A percentile compares a stretch with the other conserved stretches of the same genome.
These are phyloP conservation scores for Barnettozyma siamensis DNA, from an alignment of 805 yeast genomes.

Conservation along the genomic window DNA sequence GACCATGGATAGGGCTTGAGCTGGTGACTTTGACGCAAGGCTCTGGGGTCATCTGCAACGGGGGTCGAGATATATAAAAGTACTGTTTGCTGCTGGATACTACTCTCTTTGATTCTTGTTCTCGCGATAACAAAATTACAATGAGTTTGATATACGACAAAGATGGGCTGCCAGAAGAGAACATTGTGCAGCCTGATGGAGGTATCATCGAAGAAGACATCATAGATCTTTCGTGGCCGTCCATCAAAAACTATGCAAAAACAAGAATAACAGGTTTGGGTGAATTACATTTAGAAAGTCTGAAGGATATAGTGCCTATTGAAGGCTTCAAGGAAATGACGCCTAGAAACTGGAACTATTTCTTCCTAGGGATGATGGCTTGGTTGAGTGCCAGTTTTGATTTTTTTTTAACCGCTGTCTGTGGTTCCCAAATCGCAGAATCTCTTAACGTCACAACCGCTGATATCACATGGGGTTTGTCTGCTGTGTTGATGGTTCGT, in stretches of 20 bases:
- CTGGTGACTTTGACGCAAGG: no score
- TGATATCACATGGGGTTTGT: conserved; percentile 67
- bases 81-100: no score
- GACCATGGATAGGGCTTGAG: no score
- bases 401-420: conserved; percentile 58
- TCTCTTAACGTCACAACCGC: conserved; percentile 39
- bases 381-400: conserved; percentile 77
- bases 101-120: no score
- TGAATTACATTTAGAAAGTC: conserved; percentile 19
- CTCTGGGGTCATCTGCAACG: no score
- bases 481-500: conserved; percentile 66
- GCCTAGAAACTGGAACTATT: conserved; percentile 47
- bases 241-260: conserved; percentile 15
- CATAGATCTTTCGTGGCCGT: conserved; percentile 3
- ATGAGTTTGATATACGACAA: background rate
- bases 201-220: conserved; percentile 7
- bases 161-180: background rate
- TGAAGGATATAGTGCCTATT: conserved; percentile 36
- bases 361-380: conserved; percentile 52
- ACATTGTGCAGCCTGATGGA: background rate
- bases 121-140: background rate
- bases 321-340: conserved; percentile 34
- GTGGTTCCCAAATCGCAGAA: conserved; percentile 47
- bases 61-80: no score
- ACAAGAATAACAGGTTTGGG: conserved; percentile 24